These are phyloP conservation scores for Scleromitrula shiraiana DNA, from an alignment of 2,329 filamentous ascomycete species.

Conservation along the genomic window DNA sequence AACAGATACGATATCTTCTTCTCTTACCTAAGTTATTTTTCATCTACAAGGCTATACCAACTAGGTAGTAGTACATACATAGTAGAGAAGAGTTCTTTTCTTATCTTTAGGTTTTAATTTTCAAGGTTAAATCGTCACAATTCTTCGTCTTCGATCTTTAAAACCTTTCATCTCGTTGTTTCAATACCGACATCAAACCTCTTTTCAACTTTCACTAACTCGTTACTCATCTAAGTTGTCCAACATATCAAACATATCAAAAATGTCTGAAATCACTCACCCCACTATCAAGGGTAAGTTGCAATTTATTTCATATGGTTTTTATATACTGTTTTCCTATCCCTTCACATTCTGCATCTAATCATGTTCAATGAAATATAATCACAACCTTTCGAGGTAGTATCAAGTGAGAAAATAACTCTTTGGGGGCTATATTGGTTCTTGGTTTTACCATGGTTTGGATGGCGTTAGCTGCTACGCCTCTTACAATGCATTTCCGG, in stretches of 20 bases:
- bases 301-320: background rate
- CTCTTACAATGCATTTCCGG: background rate
- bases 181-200: background rate
- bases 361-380: background rate
- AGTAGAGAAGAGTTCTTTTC: too few relatives aligned
- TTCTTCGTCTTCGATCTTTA: background rate
- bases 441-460: background rate
- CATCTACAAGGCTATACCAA: too few relatives aligned
- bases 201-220: too few relatives aligned
- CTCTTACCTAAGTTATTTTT: too few relatives aligned
- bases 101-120: background rate
- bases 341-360: background rate
- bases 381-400: background rate
- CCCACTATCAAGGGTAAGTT: constrained; percentile 50
- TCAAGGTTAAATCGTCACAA: background rate
- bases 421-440: background rate
- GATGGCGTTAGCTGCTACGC: background rate
- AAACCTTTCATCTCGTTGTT: background rate
- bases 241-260: constrained; percentile 5
- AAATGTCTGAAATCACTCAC: constrained; percentile 48
- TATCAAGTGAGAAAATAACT: constrained; percentile 4
- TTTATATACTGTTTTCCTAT: background rate
- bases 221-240: too few relatives aligned
- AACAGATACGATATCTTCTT: too few relatives aligned
- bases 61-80: too few relatives aligned